phyloP scores from a whole-genome alignment of 2,329 filamentous ascomycete species.

The Coniochaeta sp. region DNA sequence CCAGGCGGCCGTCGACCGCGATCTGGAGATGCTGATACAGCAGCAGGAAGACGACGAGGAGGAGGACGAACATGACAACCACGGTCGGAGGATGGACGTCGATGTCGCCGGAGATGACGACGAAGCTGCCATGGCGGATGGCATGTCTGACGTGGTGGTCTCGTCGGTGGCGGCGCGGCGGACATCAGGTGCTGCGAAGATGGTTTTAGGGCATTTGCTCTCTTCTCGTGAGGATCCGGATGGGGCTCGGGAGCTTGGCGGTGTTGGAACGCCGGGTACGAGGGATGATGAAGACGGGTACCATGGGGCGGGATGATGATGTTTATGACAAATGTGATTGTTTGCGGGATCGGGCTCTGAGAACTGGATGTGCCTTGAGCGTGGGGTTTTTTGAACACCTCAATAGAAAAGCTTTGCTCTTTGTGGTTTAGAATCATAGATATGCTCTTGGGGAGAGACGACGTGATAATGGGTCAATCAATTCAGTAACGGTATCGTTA shows the following conservation, averaged over 20 bases:
- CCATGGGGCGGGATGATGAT: neutral
- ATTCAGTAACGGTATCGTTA: neutral
- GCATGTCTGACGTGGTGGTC: constrained; percentile 2
- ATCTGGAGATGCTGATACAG: constrained; percentile 45
- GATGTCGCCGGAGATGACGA: neutral
- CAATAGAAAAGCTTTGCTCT: neutral
- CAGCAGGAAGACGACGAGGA: constrained; percentile 37
- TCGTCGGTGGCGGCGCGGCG: no score
- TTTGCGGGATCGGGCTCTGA: no score
- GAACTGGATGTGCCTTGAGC: neutral
- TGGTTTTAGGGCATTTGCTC: constrained; percentile 14
- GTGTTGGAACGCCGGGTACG: neutral
- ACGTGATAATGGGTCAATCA: neutral
- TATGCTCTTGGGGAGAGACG: no score
- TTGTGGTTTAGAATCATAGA: neutral
- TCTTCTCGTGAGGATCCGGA: constrained; percentile 8
- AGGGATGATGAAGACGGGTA: neutral
- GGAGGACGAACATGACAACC: constrained; percentile 6
- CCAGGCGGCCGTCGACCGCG: constrained; percentile 29
- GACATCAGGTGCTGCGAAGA: constrained; percentile 8
- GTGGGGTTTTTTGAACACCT: neutral
- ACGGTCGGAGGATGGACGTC: neutral
- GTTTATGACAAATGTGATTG: no score
- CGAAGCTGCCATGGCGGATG: constrained; percentile 13
- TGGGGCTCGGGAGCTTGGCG: neutral